Percentiles rank a stretch among this genome's conserved stretches.
Conservation (phyloP, 208 protist genomes). For the Phytomonas francai region DNA sequence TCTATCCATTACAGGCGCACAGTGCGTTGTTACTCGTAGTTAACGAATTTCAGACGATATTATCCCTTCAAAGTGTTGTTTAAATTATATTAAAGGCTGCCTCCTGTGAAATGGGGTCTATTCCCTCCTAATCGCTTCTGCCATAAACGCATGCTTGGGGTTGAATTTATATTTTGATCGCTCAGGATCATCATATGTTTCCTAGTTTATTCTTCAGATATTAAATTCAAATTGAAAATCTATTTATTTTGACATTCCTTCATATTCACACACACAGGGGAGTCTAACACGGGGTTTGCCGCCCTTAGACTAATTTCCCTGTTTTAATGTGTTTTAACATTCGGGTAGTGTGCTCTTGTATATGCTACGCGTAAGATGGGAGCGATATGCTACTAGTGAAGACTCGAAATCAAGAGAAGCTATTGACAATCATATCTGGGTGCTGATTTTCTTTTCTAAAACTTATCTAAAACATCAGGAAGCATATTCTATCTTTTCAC, state of each 20-base stretch:
- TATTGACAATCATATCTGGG: neutral
- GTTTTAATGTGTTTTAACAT: neutral
- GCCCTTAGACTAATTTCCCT: neutral
- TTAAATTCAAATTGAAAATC: neutral
- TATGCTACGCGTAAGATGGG: neutral
- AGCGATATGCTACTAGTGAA: neutral
- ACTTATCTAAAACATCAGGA: neutral
- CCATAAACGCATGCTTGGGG: neutral
- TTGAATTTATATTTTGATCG: neutral
- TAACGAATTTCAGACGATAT: neutral
- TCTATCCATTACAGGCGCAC: neutral
- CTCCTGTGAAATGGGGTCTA: neutral
- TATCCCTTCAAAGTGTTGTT: neutral
- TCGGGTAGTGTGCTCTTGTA: neutral
- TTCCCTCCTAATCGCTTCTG: neutral
- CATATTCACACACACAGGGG: too few relatives aligned
- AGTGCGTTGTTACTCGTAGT: neutral
- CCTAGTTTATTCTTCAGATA: neutral
- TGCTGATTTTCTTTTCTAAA: neutral
- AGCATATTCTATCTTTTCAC: neutral
- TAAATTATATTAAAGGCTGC: neutral
- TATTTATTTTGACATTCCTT: neutral
- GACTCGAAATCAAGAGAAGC: neutral
- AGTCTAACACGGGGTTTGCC: neutral
- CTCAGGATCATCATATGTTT: neutral